These are phyloP conservation scores for Inga leiocalycina DNA, from an alignment of 306 rosid genomes.

Conservation along the genomic window DNA sequence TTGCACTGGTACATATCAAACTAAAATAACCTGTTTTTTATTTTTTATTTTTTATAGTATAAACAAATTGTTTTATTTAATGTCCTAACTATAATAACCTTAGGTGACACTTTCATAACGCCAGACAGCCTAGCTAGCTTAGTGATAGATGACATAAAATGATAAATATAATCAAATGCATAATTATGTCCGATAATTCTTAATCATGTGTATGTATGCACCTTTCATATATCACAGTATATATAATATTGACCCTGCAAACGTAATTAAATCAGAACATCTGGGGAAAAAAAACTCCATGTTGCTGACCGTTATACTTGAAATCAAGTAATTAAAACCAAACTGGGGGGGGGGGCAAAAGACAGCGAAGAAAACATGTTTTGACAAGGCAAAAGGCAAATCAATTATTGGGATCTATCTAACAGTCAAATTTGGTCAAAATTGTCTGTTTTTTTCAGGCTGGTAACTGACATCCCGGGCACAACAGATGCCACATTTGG, in stretches of 20 bases:
- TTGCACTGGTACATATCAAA: slow-evolving; percentile 70
- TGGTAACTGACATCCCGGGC: slow-evolving; percentile 97
- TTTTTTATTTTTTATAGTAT: neutral
- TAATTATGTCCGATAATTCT: neutral
- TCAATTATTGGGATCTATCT: neutral
- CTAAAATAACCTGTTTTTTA: neutral
- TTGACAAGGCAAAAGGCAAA: neutral
- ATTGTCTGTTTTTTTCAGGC: slow-evolving; percentile 51
- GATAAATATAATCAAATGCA: neutral
- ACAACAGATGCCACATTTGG: slow-evolving; percentile 97
- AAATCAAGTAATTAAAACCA: neutral
- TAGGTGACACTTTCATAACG: neutral
- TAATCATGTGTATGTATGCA: neutral
- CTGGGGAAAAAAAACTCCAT: neutral
- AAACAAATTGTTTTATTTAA: neutral
- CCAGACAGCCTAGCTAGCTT: neutral
- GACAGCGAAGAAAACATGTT: slow-evolving; percentile 5
- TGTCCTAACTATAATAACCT: neutral
- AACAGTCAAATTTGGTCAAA: slow-evolving; percentile 30
- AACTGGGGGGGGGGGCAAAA: neutral
- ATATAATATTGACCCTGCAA: neutral
- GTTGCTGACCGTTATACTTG: neutral
- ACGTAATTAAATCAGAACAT: neutral
- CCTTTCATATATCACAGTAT: neutral
- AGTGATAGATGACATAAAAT: neutral